Percentiles rank a stretch among this genome's conserved stretches.
Evolutionary conservation across 352 stramenopile species (phyloP).

Genomic region (Phytophthora quininea): DNA sequence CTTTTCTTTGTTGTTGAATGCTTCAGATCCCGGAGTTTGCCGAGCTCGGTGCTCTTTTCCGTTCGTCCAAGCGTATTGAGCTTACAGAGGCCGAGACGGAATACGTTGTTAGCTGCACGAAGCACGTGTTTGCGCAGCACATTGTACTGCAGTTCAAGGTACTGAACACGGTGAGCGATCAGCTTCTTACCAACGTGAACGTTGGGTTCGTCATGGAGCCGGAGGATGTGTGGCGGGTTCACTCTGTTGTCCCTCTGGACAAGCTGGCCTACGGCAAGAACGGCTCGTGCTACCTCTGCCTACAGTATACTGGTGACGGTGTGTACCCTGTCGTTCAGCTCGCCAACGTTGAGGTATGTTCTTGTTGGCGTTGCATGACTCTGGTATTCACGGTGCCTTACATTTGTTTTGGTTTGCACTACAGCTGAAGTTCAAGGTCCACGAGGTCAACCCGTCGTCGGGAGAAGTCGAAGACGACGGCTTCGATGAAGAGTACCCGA

Average conservation of each 20-base stretch:
- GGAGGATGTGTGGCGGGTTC: conserved; percentile 92
- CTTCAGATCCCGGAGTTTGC: conserved; percentile 94
- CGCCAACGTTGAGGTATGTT: conserved; percentile 85
- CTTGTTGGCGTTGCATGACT: neutral
- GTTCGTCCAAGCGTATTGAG: conserved; percentile 88
- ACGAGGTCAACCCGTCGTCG: conserved; percentile 96
- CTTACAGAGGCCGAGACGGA: conserved; percentile 98
- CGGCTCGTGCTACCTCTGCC: conserved; percentile 93
- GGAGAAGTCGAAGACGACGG: conserved; percentile 90
- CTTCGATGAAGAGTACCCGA: conserved; percentile 98
- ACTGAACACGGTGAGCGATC: conserved; percentile 98
- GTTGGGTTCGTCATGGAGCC: conserved; percentile 92
- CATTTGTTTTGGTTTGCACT: conserved; percentile 7
- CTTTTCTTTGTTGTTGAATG: conserved; percentile 6
- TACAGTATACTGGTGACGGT: conserved; percentile 84
- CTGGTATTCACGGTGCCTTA: conserved; percentile 4
- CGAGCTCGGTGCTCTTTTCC: conserved; percentile 93
- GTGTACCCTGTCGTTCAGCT: conserved; percentile 90
- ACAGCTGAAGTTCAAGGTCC: conserved; percentile 94
- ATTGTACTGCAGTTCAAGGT: conserved; percentile 98
- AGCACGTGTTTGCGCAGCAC: conserved; percentile 97
- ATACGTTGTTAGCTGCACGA: conserved; percentile 97
- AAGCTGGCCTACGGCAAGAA: conserved; percentile 94
- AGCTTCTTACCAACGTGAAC: conserved; percentile 95
- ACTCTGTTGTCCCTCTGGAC: conserved; percentile 88